Evolutionary conservation across 495 filamentous ascomycete genomes (phyloP), one percentile per base, ranked within the genome.

Genomic region (Hypomontagnella submonticulosa): DNA sequence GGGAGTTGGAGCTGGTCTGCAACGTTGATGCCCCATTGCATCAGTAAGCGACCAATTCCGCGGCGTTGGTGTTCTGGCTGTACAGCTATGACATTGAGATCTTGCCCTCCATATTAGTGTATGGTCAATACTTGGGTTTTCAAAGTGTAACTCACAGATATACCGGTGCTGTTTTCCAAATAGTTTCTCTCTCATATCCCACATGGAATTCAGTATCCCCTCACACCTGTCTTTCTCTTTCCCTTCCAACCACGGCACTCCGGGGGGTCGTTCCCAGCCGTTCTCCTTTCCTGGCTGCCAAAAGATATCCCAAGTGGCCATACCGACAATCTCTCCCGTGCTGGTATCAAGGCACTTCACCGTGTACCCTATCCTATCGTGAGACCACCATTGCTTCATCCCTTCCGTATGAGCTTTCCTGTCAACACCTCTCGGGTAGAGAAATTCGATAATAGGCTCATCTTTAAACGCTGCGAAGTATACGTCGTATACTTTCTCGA

Each of bases 11-110:
- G 38, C 38, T 77, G 69, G 51, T 79, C 79, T 1, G 79, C 78
- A 47, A 75, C 71, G 43, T 74, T 32, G n/a, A 75, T 70, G 10
- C 80, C 81, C 80, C 79, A 83, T 34, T 76, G 54, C 52, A 81
- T 71, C 23, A 83, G 61, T 43, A 76, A 49, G 23, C 69, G 67
- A 10, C 74, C 80, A 20, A 66, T 71, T 3, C 80, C 80, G 16
- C 75, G 74, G 13, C 70, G 69, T 56, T 76, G 78, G 59, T 80
- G 69, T 11, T 74, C 69, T 1, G 77, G 75, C 44, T 77, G 63
- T 18, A 71, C 71, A 27, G 75, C 75, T 53, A 71, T 73, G 18
- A 67, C 66, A 12, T 42, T 65, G n/a, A 79, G 65, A 15, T 76
- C 76, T 79, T 66, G 16, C 6, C 41, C 32, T 18, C 3, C 20